Evolutionary conservation across 345 rosid genomes (phyloP).

Genomic region (Populus alba): DNA sequence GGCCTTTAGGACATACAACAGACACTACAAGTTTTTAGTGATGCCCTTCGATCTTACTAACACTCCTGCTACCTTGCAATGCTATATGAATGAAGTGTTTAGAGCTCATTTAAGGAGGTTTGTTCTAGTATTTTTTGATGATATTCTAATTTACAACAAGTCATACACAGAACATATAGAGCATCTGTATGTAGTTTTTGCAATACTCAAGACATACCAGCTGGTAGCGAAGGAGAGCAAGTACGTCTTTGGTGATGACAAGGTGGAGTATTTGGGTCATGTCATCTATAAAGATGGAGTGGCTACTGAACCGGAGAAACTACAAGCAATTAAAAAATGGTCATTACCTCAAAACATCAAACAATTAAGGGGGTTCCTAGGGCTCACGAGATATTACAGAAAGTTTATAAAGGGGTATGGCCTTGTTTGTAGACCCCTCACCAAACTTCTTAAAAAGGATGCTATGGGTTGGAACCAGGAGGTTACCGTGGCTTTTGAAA

Average conservation of each 20-base stretch:
- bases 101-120: neutral
- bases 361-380: neutral
- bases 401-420: neutral
- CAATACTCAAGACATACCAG: neutral
- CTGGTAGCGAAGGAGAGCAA: neutral
- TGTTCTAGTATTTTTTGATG: neutral
- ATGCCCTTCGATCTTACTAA: neutral
- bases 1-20: neutral
- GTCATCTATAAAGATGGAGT: neutral
- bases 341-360: too few species aligned
- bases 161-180: neutral
- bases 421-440: neutral
- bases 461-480: rapidly evolving
- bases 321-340: neutral
- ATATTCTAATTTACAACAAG: neutral
- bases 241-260: neutral
- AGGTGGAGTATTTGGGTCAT: neutral
- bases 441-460: neutral
- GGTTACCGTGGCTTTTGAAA: neutral
- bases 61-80: too few species aligned
- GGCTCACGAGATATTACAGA: neutral
- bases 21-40: neutral
- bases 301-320: neutral
- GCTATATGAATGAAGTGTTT: neutral
- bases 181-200: neutral